Base-by-base conservation (phyloP, 2,329 filamentous ascomycete species). In the Apiospora hydei region DNA sequence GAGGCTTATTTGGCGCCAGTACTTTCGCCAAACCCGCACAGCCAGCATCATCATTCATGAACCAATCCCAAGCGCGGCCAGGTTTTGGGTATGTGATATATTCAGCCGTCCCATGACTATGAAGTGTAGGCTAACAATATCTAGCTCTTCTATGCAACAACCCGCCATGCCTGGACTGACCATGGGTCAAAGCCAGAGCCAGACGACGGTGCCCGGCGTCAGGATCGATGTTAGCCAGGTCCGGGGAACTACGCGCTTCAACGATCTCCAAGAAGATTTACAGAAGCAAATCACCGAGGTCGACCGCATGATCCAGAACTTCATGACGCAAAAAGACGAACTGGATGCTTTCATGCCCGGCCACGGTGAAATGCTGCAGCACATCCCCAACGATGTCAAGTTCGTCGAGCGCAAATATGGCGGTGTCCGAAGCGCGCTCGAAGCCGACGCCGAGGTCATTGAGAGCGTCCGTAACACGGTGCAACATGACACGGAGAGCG, bases 211-310 rank as follows among this genome's bases (percentile, higher is more conserved):
- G 21, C 91, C 92, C 0, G 94, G 93, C 24, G 92, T 94, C 24
- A 92, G 93, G 78, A 93, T 97, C 77, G 93, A 96, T 81, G 83
- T 93, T 70, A 89, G 89, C 77, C 94, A 93, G 79, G 86, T 98
- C 73, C 91, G 94, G 70, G 92, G 93, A 21, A 97, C 95, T 0
- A 98, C 95, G 4, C 94, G 96, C 74, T 98, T 96, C 85, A 94
- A 95, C 80, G 96, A 98, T 81, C 91, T 98, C 41, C 90, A 93
- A 73, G 93, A 96, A 76, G 90, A 94, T 43, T 86, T 98, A 21
- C 94, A 97, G 79, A 89, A 91, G 74, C 85, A 94, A 76, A 93
- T 99, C 74, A 90, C 94, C 74, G 84, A 87, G 13, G 90, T 97
- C 74, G 96, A 99, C 82, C 89, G 89, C 72, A 90, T 92, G 75